Percentiles rank a stretch among this genome's conserved stretches.
Evolutionary conservation across 805 yeast species (phyloP).

Genomic region (Pachysolen tannophilus): DNA sequence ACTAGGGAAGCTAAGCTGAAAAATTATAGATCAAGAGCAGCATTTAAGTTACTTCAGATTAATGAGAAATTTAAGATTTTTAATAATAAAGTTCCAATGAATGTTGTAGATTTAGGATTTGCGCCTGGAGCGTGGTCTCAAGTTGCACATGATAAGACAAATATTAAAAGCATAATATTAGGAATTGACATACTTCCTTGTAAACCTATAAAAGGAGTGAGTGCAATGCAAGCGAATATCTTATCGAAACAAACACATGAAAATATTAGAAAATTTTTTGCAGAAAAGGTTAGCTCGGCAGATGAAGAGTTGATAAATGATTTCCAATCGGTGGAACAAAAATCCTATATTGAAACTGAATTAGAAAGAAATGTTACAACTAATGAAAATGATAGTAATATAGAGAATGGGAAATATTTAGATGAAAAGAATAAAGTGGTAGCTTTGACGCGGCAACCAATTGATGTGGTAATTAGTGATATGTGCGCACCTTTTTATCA

Average conservation of each 20-base stretch:
- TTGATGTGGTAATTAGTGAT: slow-evolving; percentile 70
- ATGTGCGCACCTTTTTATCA: slow-evolving; percentile 69
- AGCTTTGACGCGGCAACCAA: slow-evolving; percentile 27
- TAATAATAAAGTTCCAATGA: slow-evolving; percentile 30
- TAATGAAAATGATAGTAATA: slow-evolving; percentile 7
- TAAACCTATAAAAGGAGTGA: slow-evolving; percentile 74
- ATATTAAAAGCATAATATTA: slow-evolving; percentile 46
- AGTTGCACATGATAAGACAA: slow-evolving; percentile 53
- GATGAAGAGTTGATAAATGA: slow-evolving; percentile 12
- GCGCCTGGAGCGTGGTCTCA: slow-evolving; percentile 97
- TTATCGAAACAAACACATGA: slow-evolving; percentile 57
- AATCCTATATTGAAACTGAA: slow-evolving; percentile 23
- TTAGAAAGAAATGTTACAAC: slow-evolving; percentile 10
- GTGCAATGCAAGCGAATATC: slow-evolving; percentile 84
- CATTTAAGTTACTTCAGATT: slow-evolving; percentile 76
- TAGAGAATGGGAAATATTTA: slow-evolving; percentile 8
- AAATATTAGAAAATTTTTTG: slow-evolving; percentile 43
- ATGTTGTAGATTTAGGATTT: slow-evolving; percentile 81
- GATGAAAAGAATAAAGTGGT: slow-evolving; percentile 4
- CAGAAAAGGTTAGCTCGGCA: slow-evolving; percentile 13
- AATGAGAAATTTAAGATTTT: slow-evolving; percentile 58
- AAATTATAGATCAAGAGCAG: slow-evolving; percentile 78
- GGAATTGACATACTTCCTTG: slow-evolving; percentile 81
- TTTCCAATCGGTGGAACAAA: slow-evolving; percentile 12
- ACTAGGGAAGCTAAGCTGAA: slow-evolving; percentile 57